Base-by-base conservation (phyloP, 768 basidiomycete species). In the Dacryopinax primogenitus region DNA sequence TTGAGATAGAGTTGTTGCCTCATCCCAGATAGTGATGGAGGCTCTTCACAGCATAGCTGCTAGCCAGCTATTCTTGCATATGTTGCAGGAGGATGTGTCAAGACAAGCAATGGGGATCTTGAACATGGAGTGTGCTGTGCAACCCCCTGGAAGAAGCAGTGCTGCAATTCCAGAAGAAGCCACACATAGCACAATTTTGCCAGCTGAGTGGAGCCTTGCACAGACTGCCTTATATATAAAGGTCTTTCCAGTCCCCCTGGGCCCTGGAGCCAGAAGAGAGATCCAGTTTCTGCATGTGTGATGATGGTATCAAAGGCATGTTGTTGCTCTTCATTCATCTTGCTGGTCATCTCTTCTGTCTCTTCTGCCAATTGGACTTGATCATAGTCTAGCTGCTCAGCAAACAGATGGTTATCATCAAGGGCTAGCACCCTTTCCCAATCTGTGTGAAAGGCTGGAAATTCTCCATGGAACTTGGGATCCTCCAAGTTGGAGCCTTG, bases 151-250 rank as follows among this genome's bases (percentile, higher is more conserved):
- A 0, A 82, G 70, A 0, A 83, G 72, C 12, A 81, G 69, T 0
- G 81, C 72, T 7, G 81, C 78, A 64, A 83, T 78, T 0, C 81
- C 80, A 36, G 80, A 81, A 0, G 81, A 83, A 15, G 80, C 78
- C 15, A 80, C 78, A 77, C 78, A 81, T 1, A 83, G 72, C 1
- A 78, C 73, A 70, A 81, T 74, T 26, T 68, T 28, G 0, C 73
- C 72, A 13, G 71, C 45, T 7, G 67, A 66, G 13, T 72, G 67
- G 0, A 80, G 23, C 13, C 68, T 39, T 36, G 70, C 37, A 67
- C 75, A 73, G 44, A 79, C 67, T 1, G 76, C 72, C 1, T 76
- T 78, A 64, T 75, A 76, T 0, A 79, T 66, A 71, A 76, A 82
- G 0, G 81, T 81, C 64, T 82, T 82, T 13, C 81, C 78, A 63